Evolutionary conservation across 192 early-diverging fungal species (phyloP), one percentile per base, ranked within the genome.

Genomic region (Backusella westeae): DNA sequence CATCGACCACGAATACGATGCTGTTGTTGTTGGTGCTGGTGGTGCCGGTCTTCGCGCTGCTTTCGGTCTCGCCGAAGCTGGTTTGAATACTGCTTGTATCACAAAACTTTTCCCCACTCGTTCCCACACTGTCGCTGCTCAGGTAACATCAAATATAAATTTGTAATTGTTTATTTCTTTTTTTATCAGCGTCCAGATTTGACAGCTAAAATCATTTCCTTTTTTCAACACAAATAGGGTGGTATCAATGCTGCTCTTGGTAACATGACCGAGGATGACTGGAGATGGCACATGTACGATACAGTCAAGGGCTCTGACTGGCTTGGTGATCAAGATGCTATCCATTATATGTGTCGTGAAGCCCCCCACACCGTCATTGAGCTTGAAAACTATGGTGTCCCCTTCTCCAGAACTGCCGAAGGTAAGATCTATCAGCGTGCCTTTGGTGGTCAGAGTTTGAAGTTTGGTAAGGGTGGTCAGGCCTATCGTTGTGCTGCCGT

Each of bases 261-360:
- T 68, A 99, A 99, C 87, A 98, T 99, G 96, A 91, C 92, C 75
- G 95, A 99, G 87, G 98, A 99, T 85, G 98, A 99, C 89, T 99
- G 98, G 98, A 91, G 97, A 86, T 99, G 98, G 98, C 98, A 99
- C 85, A 99, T 99, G 98, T 99, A 98, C 81, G 97, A 99, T 76
- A 98, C 97, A 29, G 96, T 98, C 83, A 99, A 99, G 89, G 97
- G 96, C 68, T 94, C 93, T 75, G 98, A 99, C 83, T 99, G 98
- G 98, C 91, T 99, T 23, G 97, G 97, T 87, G 98, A 99, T 87
- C 98, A 99, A 89, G 96, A 99, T 76, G 98, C 98, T 69, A 99
- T 99, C 74, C 98, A 99, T 83, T 99, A 99, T 87, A 99, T 99
- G 98, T 98, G 96, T 86, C 92, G 96, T 69, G 98, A 99, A 85